These are phyloP conservation scores for Apiospora marii DNA, from an alignment of 2,329 filamentous ascomycete genomes.

Conservation along the genomic window DNA sequence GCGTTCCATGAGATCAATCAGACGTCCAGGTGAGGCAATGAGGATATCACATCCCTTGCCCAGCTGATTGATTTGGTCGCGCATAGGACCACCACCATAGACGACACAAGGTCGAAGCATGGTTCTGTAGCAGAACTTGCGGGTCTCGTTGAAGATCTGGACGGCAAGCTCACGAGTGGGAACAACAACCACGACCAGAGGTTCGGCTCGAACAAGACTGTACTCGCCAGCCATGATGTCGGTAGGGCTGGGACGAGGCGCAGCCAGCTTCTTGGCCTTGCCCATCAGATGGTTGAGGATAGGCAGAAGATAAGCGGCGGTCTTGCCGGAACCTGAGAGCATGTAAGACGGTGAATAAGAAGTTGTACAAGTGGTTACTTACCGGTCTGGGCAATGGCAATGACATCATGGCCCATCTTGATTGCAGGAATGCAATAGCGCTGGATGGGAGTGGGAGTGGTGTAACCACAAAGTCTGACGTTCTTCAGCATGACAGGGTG, in stretches of 20 bases:
- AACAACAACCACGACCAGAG: conserved; percentile 83
- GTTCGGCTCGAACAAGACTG: conserved; percentile 75
- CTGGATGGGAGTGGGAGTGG: conserved; percentile 84
- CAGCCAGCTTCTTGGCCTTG: conserved; percentile 88
- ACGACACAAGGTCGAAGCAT: conserved; percentile 92
- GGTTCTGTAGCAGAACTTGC: conserved; percentile 91
- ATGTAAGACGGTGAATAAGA: conserved; percentile 11
- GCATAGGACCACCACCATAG: conserved; percentile 83
- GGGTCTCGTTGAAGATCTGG: conserved; percentile 94
- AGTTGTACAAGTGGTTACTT: conserved; percentile 43
- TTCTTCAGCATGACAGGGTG: conserved; percentile 87
- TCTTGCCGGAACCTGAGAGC: conserved; percentile 87
- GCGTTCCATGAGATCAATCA: conserved; percentile 83
- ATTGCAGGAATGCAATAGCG: conserved; percentile 85
- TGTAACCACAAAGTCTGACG: conserved; percentile 75
- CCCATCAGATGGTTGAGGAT: conserved; percentile 93
- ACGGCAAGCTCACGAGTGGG: conserved; percentile 91
- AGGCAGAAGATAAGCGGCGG: conserved; percentile 88
- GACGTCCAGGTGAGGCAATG: conserved; percentile 85
- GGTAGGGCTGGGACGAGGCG: conserved; percentile 73
- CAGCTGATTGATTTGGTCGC: conserved; percentile 75
- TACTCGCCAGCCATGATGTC: conserved; percentile 57
- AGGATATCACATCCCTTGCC: conserved; percentile 88
- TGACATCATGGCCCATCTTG: conserved; percentile 78
- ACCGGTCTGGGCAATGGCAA: conserved; percentile 94